Evolutionary conservation across 164 flowering plant genomes (phyloP).

Genomic region (Kingdonia uniflora): DNA sequence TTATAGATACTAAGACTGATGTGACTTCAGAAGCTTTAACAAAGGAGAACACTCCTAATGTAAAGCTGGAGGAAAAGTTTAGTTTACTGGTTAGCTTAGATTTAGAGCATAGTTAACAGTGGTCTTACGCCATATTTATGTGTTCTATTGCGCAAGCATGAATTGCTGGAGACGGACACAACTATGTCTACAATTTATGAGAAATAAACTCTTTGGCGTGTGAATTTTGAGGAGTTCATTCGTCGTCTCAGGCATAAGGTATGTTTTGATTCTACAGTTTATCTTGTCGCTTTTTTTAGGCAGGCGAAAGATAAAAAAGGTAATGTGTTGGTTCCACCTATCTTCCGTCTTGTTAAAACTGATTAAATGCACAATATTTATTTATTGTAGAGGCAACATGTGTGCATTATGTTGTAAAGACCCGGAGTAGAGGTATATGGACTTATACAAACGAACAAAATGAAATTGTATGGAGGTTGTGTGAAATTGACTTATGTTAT

Average conservation of each 20-base stretch:
- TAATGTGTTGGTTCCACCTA: too few relatives aligned
- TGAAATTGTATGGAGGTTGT: too few relatives aligned
- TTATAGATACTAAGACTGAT: conserved; percentile 16
- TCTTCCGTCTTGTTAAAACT: too few relatives aligned
- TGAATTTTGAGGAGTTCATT: conserved; percentile 71
- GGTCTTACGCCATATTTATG: background rate
- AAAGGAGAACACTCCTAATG: conserved; percentile 7
- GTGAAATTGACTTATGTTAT: too few relatives aligned
- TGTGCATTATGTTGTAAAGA: too few relatives aligned
- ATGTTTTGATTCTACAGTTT: conserved; percentile 2
- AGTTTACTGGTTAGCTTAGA: conserved; percentile 5
- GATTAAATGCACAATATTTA: too few relatives aligned
- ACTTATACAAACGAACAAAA: too few relatives aligned
- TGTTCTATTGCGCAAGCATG: conserved; percentile 50
- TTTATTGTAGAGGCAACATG: too few relatives aligned
- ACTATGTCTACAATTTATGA: conserved; percentile 17
- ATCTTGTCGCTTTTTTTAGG: background rate
- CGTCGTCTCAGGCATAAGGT: conserved; percentile 76
- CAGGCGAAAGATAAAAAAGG: too few relatives aligned
- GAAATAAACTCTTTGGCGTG: conserved; percentile 68
- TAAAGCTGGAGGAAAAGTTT: conserved; percentile 59
- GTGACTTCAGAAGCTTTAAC: conserved; percentile 15
- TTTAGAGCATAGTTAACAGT: background rate
- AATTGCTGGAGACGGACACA: conserved; percentile 33
- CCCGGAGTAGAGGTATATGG: too few relatives aligned